phyloP scores from a whole-genome alignment of 805 yeast species.

The Lipomyces chichibuensis region DNA sequence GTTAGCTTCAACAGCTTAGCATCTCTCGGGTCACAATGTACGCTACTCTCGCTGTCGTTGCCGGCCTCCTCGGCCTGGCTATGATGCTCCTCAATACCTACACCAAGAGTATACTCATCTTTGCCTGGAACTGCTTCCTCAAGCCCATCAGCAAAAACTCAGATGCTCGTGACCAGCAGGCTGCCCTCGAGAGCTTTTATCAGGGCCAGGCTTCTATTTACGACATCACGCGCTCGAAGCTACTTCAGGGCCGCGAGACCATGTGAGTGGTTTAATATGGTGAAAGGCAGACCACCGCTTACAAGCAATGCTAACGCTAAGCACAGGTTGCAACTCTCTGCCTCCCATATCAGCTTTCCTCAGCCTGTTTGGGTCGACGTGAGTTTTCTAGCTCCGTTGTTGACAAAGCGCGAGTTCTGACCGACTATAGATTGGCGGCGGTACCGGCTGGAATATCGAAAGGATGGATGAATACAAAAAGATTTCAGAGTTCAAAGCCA shows the following conservation, averaged over 20 bases:
- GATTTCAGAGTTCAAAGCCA: constrained; percentile 62
- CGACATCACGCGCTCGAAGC: constrained; percentile 67
- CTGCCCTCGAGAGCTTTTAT: constrained; percentile 69
- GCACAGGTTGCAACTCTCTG: constrained; percentile 25
- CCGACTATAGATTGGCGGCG: constrained; percentile 64
- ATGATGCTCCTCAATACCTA: constrained; percentile 13
- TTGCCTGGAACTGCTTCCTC: constrained; percentile 58
- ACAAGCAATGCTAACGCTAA: constrained; percentile 36
- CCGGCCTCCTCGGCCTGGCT: constrained; percentile 26
- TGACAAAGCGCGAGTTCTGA: neutral
- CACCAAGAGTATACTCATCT: constrained; percentile 37
- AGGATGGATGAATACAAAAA: constrained; percentile 56
- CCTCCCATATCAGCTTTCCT: constrained; percentile 26
- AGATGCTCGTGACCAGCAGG: constrained; percentile 53
- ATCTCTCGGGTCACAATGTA: constrained; percentile 9
- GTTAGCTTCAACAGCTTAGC: constrained; percentile 4
- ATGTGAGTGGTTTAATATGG: constrained; percentile 52
- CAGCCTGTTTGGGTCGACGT: constrained; percentile 68
- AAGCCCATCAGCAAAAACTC: constrained; percentile 56
- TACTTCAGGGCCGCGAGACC: constrained; percentile 71
- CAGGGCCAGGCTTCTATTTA: constrained; percentile 76
- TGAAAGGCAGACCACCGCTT: neutral
- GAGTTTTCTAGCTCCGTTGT: neutral
- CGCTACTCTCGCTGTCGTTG: constrained; percentile 12
- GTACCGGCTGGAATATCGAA: constrained; percentile 83